These are phyloP conservation scores for Lichtheimia ramosa DNA, from an alignment of 371 early-diverging fungal genomes.

Conservation along the genomic window DNA sequence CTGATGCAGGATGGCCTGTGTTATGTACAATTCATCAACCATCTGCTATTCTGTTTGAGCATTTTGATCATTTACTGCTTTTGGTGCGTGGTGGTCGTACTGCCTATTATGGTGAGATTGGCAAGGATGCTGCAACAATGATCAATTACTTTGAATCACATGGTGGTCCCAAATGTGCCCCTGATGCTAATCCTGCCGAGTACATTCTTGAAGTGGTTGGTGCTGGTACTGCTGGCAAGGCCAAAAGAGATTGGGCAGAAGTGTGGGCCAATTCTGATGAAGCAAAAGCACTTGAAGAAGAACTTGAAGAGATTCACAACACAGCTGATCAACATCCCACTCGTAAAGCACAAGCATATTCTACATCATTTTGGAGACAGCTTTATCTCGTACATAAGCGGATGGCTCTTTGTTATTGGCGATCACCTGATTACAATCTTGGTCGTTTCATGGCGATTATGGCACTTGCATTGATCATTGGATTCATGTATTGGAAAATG, in stretches of 20 bases:
- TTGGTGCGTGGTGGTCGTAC: slow-evolving; percentile 66
- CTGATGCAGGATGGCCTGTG: slow-evolving; percentile 59
- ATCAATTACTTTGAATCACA: slow-evolving; percentile 62
- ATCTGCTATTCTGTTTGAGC: slow-evolving; percentile 59
- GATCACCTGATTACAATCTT: slow-evolving; percentile 60
- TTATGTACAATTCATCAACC: slow-evolving; percentile 74
- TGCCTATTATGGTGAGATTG: slow-evolving; percentile 68
- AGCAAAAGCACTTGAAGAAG: slow-evolving; percentile 23
- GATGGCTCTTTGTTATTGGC: slow-evolving; percentile 58
- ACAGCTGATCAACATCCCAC: slow-evolving; percentile 14
- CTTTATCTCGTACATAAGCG: slow-evolving; percentile 44
- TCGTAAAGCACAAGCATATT: slow-evolving; percentile 22
- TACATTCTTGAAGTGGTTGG: slow-evolving; percentile 56
- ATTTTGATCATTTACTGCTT: slow-evolving; percentile 67
- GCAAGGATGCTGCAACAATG: slow-evolving; percentile 49
- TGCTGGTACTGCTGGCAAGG: slow-evolving; percentile 6
- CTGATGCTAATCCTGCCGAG: slow-evolving; percentile 68
- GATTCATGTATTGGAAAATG: slow-evolving; percentile 61
- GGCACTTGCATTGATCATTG: slow-evolving; percentile 44
- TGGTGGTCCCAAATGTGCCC: slow-evolving; percentile 56
- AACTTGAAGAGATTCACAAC: slow-evolving; percentile 25
- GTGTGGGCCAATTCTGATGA: slow-evolving; percentile 48
- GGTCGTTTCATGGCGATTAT: slow-evolving; percentile 49
- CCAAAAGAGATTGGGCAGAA: slow-evolving; percentile 57
- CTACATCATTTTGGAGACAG: slow-evolving; percentile 36